A percentile compares a stretch with the other conserved stretches of the same genome.
Evolutionary conservation across 352 stramenopile species (phyloP).

Genomic region (Pythium coloratum): DNA sequence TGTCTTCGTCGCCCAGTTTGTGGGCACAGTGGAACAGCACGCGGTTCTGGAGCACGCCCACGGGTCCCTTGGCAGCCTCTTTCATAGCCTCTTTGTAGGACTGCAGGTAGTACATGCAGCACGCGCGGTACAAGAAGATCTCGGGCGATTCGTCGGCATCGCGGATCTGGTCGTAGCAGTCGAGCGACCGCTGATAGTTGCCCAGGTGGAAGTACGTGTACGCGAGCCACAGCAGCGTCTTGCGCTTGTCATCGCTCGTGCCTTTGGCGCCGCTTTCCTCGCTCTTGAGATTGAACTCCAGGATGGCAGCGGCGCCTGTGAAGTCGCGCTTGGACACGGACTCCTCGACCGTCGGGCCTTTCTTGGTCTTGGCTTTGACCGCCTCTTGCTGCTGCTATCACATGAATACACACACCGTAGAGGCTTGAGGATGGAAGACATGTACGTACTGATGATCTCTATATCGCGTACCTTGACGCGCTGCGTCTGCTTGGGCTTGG

Average conservation of each 20-base stretch:
- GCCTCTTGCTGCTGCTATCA: slow-evolving; percentile 50
- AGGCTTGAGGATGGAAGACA: too few species aligned
- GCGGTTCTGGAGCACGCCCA: slow-evolving; percentile 86
- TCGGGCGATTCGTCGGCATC: slow-evolving; percentile 66
- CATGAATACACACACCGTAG: not conserved
- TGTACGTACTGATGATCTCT: too few species aligned
- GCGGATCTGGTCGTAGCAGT: slow-evolving; percentile 86
- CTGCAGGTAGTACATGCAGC: slow-evolving; percentile 94
- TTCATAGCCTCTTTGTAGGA: slow-evolving; percentile 89
- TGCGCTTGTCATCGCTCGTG: slow-evolving; percentile 46
- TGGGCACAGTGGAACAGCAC: slow-evolving; percentile 95
- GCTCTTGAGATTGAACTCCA: slow-evolving; percentile 94
- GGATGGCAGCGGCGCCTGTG: slow-evolving; percentile 91
- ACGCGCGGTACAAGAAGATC: slow-evolving; percentile 88
- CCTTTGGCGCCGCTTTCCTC: slow-evolving; percentile 49
- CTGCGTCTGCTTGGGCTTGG: slow-evolving; percentile 77
- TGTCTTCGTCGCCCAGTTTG: slow-evolving; percentile 93
- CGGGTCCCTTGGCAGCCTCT: slow-evolving; percentile 61
- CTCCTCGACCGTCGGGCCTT: slow-evolving; percentile 73
- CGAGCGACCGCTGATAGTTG: slow-evolving; percentile 92
- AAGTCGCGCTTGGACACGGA: slow-evolving; percentile 90
- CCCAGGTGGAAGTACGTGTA: slow-evolving; percentile 95
- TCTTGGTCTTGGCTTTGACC: slow-evolving; percentile 74
- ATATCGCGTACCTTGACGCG: slow-evolving; percentile 43
- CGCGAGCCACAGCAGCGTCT: slow-evolving; percentile 91